Conservation (phyloP, 2,329 filamentous ascomycete genomes). For the Fusarium sp. region DNA sequence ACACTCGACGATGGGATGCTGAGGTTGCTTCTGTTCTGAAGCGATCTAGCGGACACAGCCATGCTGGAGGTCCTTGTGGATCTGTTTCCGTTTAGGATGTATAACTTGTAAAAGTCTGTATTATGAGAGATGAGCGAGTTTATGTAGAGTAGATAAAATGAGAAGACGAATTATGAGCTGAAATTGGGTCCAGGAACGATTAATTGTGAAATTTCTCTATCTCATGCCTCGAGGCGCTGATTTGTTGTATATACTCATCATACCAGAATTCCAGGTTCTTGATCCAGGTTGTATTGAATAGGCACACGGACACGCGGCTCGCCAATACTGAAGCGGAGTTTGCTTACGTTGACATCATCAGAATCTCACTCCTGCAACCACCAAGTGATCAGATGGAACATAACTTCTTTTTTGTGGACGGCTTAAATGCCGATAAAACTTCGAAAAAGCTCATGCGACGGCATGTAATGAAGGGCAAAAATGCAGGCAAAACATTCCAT, state of each 20-base stretch:
- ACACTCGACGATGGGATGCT: slow-evolving; percentile 44
- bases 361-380: neutral
- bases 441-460: slow-evolving; percentile 13
- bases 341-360: neutral
- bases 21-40: slow-evolving; percentile 45
- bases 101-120: slow-evolving; percentile 7
- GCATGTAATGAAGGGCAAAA: slow-evolving; percentile 19
- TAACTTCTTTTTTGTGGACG: slow-evolving; percentile 8
- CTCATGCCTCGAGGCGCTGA: too few relatives aligned
- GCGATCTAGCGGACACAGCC: slow-evolving; percentile 37
- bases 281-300: neutral
- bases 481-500: slow-evolving; percentile 9
- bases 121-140: slow-evolving; percentile 14
- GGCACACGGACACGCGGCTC: neutral
- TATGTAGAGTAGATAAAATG: slow-evolving; percentile 28
- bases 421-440: neutral
- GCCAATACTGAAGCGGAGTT: neutral
- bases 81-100: neutral
- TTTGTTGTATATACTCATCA: too few relatives aligned
- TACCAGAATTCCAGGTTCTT: too few relatives aligned
- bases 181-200: neutral
- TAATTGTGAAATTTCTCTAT: neutral
- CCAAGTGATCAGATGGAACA: neutral
- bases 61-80: slow-evolving; percentile 45
- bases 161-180: slow-evolving; percentile 20